Conservation (phyloP, 495 filamentous ascomycete species). For the Talaromyces trachyspermus region DNA sequence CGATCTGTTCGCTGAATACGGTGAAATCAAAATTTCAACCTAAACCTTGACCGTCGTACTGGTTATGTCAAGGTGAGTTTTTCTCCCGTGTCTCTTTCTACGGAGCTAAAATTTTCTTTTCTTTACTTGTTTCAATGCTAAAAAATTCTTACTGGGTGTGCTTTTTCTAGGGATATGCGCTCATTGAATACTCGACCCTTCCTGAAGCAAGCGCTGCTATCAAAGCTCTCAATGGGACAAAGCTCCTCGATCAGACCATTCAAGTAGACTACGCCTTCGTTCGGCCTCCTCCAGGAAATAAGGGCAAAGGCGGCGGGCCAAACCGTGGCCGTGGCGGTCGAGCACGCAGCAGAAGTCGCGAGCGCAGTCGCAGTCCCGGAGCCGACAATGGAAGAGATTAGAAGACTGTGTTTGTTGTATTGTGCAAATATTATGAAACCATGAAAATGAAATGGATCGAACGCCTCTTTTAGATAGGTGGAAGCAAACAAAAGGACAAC, state of each 20-base stretch:
- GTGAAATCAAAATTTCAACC: conserved; percentile 95
- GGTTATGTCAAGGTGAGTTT: conserved; percentile 90
- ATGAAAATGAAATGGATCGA: neutral
- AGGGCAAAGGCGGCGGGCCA: conserved; percentile 44
- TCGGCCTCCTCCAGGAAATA: conserved; percentile 72
- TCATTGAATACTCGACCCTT: conserved; percentile 89
- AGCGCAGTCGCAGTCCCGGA: conserved; percentile 53
- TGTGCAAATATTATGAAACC: neutral
- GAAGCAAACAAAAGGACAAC: conserved; percentile 6
- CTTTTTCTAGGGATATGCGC: conserved; percentile 69
- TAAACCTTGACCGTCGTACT: conserved; percentile 90
- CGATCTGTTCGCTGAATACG: conserved; percentile 91
- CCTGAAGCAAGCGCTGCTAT: conserved; percentile 81
- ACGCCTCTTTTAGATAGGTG: conserved; percentile 1
- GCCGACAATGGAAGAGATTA: conserved; percentile 33
- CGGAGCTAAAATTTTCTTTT: neutral
- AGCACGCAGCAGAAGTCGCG: conserved; percentile 47
- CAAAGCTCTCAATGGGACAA: conserved; percentile 69
- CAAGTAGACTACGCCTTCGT: conserved; percentile 95
- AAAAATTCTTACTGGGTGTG: neutral
- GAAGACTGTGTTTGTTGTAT: neutral
- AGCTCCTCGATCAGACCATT: conserved; percentile 89
- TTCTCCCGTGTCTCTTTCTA: neutral
- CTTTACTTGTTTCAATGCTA: neutral
- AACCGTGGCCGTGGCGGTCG: conserved; percentile 41